These are phyloP conservation scores for Neurospora sp. DNA, from an alignment of 495 filamentous ascomycete species.

Conservation along the genomic window DNA sequence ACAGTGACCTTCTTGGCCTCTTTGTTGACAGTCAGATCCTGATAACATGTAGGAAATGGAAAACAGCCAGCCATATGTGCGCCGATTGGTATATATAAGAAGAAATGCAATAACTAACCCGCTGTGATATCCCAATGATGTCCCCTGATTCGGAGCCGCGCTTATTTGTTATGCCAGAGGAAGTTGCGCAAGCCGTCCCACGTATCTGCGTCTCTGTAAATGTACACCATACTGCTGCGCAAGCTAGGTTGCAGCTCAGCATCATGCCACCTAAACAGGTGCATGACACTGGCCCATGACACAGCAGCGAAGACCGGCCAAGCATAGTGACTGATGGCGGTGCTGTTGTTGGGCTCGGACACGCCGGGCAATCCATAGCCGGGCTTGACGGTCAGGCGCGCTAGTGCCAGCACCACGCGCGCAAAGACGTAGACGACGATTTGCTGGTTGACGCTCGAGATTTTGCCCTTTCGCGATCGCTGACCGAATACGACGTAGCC, in stretches of 20 bases:
- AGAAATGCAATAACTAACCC: neutral
- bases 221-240: constrained; percentile 95
- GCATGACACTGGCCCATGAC: constrained; percentile 92
- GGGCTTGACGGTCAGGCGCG: constrained; percentile 69
- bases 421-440: constrained; percentile 98
- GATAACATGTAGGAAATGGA: neutral
- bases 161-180: constrained; percentile 72
- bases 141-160: neutral
- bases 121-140: neutral
- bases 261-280: constrained; percentile 84
- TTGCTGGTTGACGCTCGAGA: constrained; percentile 84
- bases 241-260: constrained; percentile 82
- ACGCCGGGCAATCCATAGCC: constrained; percentile 35
- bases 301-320: constrained; percentile 86
- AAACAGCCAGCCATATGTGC: neutral
- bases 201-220: constrained; percentile 74
- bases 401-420: constrained; percentile 72
- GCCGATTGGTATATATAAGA: neutral
- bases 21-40: neutral
- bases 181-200: constrained; percentile 78
- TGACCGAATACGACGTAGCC: constrained; percentile 91
- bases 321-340: constrained; percentile 52
- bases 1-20: neutral
- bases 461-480: constrained; percentile 46
- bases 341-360: constrained; percentile 25